These are phyloP conservation scores for Boletus bicolor DNA, from an alignment of 768 basidiomycete genomes.

Conservation along the genomic window DNA sequence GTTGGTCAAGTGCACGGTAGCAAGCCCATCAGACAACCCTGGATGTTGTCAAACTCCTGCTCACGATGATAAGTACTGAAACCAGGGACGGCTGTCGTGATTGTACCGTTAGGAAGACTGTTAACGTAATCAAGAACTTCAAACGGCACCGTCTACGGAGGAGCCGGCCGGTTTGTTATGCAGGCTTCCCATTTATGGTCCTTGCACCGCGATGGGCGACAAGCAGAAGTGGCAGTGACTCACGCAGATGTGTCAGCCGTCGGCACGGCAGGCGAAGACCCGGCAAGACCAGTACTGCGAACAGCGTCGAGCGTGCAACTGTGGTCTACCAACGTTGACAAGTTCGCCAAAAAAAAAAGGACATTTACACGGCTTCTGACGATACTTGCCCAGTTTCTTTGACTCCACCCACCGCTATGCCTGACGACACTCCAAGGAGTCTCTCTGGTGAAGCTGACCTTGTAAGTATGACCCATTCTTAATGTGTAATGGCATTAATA, in stretches of 20 bases:
- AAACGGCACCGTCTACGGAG: no score
- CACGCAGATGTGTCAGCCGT: constrained; percentile 18
- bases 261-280: constrained; percentile 6
- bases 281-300: constrained; percentile 4
- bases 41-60: not conserved
- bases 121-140: no score
- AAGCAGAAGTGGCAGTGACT: constrained; percentile 7
- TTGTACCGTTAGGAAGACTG: no score
- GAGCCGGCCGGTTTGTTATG: no score
- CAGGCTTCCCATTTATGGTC: no score
- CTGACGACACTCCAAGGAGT: constrained; percentile 53
- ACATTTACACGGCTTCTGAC: not conserved
- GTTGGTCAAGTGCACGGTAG: not conserved
- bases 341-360: not conserved
- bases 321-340: not conserved
- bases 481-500: constrained; percentile 9
- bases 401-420: constrained; percentile 36
- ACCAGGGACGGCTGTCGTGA: not conserved
- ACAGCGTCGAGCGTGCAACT: constrained; percentile 5
- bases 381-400: constrained; percentile 13
- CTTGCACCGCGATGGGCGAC: no score
- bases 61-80: not conserved
- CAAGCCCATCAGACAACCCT: not conserved
- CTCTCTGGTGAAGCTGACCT: constrained; percentile 61
- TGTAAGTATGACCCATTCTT: constrained; percentile 17